Evolutionary conservation across 1,139 yeast species (phyloP).

Genomic region (Pichia terricola): DNA sequence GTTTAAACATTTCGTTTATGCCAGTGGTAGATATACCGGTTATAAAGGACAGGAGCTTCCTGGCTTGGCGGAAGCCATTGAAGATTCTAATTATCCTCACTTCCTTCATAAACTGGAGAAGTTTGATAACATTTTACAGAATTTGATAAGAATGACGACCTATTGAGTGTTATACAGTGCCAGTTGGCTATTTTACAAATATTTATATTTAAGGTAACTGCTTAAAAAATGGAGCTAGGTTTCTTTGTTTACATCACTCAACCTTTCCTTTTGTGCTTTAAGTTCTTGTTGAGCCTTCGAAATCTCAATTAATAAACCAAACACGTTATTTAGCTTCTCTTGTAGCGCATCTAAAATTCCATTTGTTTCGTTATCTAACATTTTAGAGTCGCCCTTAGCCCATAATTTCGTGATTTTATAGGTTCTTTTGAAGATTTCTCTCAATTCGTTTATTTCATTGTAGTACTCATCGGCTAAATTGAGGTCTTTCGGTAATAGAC

Average conservation of each 20-base stretch:
- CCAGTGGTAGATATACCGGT: conserved; percentile 80
- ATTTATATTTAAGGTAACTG: neutral
- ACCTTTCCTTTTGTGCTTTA: neutral
- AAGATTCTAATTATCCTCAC: conserved; percentile 48
- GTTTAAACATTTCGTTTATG: conserved; percentile 80
- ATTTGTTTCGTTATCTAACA: conserved; percentile 8
- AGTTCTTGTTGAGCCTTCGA: neutral
- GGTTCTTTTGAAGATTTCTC: conserved; percentile 2
- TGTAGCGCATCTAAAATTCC: neutral
- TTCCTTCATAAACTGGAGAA: conserved; percentile 29
- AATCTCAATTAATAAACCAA: conserved; percentile 1
- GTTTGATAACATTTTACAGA: conserved; percentile 8
- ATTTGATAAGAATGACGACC: conserved; percentile 5
- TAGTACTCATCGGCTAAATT: neutral
- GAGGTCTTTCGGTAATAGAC: conserved; percentile 1
- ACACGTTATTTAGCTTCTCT: neutral
- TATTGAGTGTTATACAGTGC: neutral
- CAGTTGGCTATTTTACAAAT: neutral
- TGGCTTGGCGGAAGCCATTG: conserved; percentile 70
- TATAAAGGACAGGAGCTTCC: conserved; percentile 80
- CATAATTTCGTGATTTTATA: conserved; percentile 4
- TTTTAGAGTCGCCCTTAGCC: conserved; percentile 4
- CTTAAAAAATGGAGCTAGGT: neutral
- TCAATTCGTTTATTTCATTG: conserved; percentile 2
- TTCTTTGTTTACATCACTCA: no score